Percentiles rank a stretch among this genome's conserved stretches.
Conservation (phyloP, 1,284 basidiomycete genomes). For the Trichosporon ovoides region DNA sequence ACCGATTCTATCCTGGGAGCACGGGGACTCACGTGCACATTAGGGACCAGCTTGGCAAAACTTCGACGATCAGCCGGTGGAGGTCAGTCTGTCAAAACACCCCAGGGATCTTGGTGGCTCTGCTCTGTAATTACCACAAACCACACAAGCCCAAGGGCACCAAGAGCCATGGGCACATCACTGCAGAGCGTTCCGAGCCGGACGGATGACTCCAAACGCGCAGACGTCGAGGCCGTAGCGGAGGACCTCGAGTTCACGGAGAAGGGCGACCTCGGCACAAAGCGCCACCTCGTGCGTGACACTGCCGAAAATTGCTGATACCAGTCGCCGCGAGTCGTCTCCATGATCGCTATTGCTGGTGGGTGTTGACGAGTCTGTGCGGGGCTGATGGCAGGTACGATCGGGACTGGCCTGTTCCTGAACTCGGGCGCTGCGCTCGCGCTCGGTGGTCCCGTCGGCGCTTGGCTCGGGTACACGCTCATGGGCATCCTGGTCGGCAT, state of each 20-base stretch:
- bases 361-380: no score
- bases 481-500: conserved; percentile 14
- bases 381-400: no score
- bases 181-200: background rate
- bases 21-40: no score
- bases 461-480: conserved; percentile 25
- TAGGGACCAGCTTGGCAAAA: no score
- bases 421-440: conserved; percentile 4
- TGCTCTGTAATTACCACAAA: no score
- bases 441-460: conserved; percentile 49
- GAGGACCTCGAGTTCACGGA: conserved; percentile 9
- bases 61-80: no score
- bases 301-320: no score
- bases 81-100: no score
- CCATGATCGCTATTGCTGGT: conserved; percentile 48
- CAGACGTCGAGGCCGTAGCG: background rate
- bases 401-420: conserved; percentile 25
- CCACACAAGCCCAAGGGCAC: no score
- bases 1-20: no score
- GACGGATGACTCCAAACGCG: background rate
- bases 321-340: conserved; percentile 8
- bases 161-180: background rate
- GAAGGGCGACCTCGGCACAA: conserved; percentile 12
- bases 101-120: no score
- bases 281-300: conserved; percentile 14